Percentiles rank a stretch among this genome's conserved stretches.
These are phyloP conservation scores for Galerina sulciceps DNA, from an alignment of 768 basidiomycete species.

Conservation along the genomic window DNA sequence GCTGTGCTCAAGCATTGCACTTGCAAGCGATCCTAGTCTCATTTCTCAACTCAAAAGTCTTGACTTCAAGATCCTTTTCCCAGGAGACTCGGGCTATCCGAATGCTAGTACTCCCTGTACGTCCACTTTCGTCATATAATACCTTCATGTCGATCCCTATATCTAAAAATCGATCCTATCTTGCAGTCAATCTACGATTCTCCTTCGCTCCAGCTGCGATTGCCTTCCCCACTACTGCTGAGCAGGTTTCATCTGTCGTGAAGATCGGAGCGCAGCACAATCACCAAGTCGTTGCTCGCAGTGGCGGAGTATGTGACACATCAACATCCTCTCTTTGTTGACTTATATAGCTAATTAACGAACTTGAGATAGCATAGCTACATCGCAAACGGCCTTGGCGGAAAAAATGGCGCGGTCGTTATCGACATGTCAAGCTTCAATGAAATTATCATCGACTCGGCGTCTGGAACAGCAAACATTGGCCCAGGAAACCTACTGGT, in stretches of 20 bases:
- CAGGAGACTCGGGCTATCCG: background rate
- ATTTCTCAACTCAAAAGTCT: background rate
- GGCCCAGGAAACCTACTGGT: slow-evolving; percentile 47
- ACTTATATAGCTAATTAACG: background rate
- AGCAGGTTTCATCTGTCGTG: slow-evolving; percentile 38
- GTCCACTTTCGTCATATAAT: background rate
- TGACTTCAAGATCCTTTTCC: background rate
- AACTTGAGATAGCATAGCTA: slow-evolving; percentile 51
- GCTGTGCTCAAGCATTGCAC: background rate
- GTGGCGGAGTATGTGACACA: slow-evolving; percentile 43
- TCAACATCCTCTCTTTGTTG: background rate
- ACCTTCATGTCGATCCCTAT: background rate
- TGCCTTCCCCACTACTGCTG: slow-evolving; percentile 32
- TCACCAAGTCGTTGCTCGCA: slow-evolving; percentile 41
- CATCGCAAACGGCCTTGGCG: slow-evolving; percentile 50
- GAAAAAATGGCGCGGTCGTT: slow-evolving; percentile 43
- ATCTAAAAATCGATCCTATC: background rate
- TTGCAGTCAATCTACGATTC: slow-evolving; percentile 40
- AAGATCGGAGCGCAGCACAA: slow-evolving; percentile 33
- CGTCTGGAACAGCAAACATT: slow-evolving; percentile 35
- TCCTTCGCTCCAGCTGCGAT: slow-evolving; percentile 26
- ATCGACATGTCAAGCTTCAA: slow-evolving; percentile 46
- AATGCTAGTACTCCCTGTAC: background rate
- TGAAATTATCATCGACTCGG: slow-evolving; percentile 34
- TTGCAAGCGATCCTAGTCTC: background rate